phyloP scores from a whole-genome alignment of 768 basidiomycete genomes.

The Amanita polypyramis region DNA sequence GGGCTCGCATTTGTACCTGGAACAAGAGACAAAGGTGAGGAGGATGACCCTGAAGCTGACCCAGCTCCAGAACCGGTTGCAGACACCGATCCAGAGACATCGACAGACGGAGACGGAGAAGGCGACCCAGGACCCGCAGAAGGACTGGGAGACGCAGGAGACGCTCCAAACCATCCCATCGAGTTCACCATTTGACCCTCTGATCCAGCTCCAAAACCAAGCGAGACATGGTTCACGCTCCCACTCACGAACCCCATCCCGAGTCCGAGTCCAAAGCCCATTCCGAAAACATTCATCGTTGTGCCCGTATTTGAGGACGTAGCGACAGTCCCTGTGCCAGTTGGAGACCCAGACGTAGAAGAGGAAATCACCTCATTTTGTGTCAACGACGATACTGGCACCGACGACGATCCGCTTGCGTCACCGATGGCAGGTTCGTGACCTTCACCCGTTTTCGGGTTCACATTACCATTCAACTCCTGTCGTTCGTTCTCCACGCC shows the following conservation, averaged over 20 bases:
- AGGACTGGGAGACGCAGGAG: neutral
- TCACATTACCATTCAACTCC: neutral
- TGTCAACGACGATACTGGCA: neutral
- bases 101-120: neutral
- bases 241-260: conserved; percentile 8
- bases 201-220: conserved; percentile 2
- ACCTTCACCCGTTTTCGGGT: neutral
- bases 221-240: conserved; percentile 1
- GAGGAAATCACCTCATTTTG: neutral
- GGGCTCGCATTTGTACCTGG: neutral
- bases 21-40: neutral
- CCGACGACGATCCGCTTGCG: neutral
- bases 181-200: neutral
- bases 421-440: neutral
- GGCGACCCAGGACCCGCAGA: neutral
- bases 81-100: too few species aligned
- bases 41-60: neutral
- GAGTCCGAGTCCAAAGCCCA: conserved; percentile 13
- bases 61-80: too few species aligned
- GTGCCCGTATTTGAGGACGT: neutral
- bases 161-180: neutral
- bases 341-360: neutral
- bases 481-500: neutral
- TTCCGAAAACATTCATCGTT: conserved; percentile 16
- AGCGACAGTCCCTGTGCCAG: neutral